phyloP scores from a whole-genome alignment of 1,139 yeast species.

The Yamadazyma kanchanaburiensis region DNA sequence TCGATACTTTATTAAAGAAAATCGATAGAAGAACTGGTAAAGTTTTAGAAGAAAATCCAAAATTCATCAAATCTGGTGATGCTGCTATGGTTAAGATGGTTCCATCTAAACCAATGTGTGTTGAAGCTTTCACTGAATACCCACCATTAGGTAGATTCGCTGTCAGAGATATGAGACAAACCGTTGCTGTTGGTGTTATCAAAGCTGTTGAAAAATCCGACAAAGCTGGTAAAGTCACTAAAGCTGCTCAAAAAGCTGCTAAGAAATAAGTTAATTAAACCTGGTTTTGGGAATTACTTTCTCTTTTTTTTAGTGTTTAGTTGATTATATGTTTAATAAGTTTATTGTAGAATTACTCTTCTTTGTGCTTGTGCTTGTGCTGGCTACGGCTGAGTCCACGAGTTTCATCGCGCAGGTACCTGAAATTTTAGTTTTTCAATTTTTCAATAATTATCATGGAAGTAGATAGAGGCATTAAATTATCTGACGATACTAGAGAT shows the following conservation, averaged over 20 bases:
- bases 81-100: constrained; percentile 43
- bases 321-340: constrained; percentile 10
- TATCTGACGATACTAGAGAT: constrained; percentile 39
- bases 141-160: constrained; percentile 99
- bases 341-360: not conserved
- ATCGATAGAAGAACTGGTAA: constrained; percentile 95
- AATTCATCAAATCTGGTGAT: constrained; percentile 17
- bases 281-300: constrained; percentile 8
- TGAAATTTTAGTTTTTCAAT: too few species aligned
- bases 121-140: constrained; percentile 94
- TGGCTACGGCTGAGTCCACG: too few species aligned
- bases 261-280: constrained; percentile 65
- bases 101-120: constrained; percentile 97
- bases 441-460: too few species aligned
- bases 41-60: constrained; percentile 74
- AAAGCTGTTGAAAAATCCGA: constrained; percentile 95
- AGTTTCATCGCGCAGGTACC: too few species aligned
- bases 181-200: constrained; percentile 99
- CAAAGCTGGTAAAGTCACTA: constrained; percentile 98
- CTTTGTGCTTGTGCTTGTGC: too few species aligned
- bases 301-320: constrained; percentile 15
- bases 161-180: constrained; percentile 99
- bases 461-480: constrained; percentile 36
- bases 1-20: constrained; percentile 80
- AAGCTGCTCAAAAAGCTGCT: constrained; percentile 98